A percentile compares a stretch with the other conserved stretches of the same genome.
phyloP scores from a whole-genome alignment of 2,329 filamentous ascomycete genomes.

The Colletotrichum paranaense region DNA sequence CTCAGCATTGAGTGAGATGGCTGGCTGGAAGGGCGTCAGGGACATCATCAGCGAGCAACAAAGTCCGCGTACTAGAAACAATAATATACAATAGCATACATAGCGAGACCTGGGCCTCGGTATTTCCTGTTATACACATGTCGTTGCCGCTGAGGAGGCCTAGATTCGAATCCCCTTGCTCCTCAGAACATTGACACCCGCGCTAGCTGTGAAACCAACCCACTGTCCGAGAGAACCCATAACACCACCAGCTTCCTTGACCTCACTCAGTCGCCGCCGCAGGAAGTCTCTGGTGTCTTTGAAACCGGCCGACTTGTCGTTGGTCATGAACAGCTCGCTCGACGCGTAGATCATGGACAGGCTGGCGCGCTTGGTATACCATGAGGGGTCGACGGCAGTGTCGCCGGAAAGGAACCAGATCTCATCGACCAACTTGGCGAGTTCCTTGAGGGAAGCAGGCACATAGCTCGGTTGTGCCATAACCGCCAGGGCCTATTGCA shows the following conservation, averaged over 20 bases:
- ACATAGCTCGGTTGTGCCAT: conserved; percentile 89
- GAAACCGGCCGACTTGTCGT: conserved; percentile 80
- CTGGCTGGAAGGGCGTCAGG: not conserved
- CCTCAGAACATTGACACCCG: conserved; percentile 83
- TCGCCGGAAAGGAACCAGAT: conserved; percentile 92
- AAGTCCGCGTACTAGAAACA: conserved; percentile 19
- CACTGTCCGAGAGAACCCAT: conserved; percentile 77
- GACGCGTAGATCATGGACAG: conserved; percentile 73
- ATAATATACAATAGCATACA: not conserved
- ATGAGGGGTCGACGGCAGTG: conserved; percentile 81
- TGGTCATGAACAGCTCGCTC: conserved; percentile 94
- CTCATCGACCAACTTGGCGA: conserved; percentile 87
- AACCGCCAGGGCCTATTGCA: conserved; percentile 79
- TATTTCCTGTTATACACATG: not conserved
- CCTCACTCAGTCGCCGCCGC: conserved; percentile 78
- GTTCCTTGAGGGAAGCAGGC: conserved; percentile 79
- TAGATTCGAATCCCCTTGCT: conserved; percentile 89
- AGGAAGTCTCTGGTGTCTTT: conserved; percentile 84
- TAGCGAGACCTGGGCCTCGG: not conserved
- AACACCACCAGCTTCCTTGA: conserved; percentile 69
- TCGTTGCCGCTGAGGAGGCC: conserved; percentile 34
- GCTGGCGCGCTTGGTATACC: conserved; percentile 78
- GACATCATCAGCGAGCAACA: not conserved
- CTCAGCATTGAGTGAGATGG: not conserved
- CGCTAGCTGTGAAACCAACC: conserved; percentile 83